Evolutionary conservation across 257 asterid genomes (phyloP).

Genomic region (Avicennia marina): DNA sequence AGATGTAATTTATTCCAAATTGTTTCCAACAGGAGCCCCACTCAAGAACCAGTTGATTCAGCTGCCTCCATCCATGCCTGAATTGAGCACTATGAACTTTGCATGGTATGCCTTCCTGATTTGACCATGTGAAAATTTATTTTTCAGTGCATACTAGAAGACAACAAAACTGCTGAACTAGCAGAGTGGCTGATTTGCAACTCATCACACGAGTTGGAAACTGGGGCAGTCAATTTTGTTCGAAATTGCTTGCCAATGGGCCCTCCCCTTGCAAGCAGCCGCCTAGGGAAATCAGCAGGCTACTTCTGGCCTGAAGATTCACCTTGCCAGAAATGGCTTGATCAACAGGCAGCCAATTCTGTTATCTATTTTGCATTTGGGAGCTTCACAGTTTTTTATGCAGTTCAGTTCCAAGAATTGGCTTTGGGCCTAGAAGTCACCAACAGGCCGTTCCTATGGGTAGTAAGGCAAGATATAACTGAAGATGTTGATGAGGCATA

Average conservation of each 20-base stretch:
- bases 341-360: conserved; percentile 37
- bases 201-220: conserved; percentile 41
- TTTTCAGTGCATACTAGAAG: conserved; percentile 11
- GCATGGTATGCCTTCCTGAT: conserved; percentile 33
- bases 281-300: conserved; percentile 40
- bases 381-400: conserved; percentile 41
- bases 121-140: neutral
- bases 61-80: conserved; percentile 42
- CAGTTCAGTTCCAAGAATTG: conserved; percentile 42
- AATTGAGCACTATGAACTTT: conserved; percentile 30
- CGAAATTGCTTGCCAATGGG: conserved; percentile 38
- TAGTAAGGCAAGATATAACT: conserved; percentile 28
- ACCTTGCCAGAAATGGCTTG: conserved; percentile 43
- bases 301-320: conserved; percentile 47
- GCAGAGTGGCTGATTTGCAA: conserved; percentile 45
- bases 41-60: conserved; percentile 26
- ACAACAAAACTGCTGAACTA: conserved; percentile 18
- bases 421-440: conserved; percentile 42
- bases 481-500: conserved; percentile 3
- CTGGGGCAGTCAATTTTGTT: conserved; percentile 26
- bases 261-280: conserved; percentile 44
- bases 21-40: conserved; percentile 26
- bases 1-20: neutral
- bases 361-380: conserved; percentile 55
- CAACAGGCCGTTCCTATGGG: conserved; percentile 40